Conservation (phyloP, 2,329 filamentous ascomycete species). For the Tolypocladium inflatum region DNA sequence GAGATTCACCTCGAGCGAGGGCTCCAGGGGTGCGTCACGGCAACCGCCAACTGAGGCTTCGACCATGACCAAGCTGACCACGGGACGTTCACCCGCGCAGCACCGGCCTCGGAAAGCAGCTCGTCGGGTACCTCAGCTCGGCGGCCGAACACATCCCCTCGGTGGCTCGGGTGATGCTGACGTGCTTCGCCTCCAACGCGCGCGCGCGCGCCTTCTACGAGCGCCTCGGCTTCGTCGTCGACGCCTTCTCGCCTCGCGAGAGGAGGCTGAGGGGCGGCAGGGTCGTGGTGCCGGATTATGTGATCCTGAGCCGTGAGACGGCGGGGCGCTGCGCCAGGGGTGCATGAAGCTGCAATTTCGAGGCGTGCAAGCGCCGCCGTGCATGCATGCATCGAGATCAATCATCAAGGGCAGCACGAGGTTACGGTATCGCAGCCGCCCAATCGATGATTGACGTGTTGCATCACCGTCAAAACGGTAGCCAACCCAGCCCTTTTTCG, state of each 20-base stretch:
- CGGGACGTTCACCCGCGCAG: conserved; percentile 19
- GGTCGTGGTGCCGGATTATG: conserved; percentile 45
- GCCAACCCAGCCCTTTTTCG: not conserved
- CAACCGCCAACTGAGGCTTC: not conserved
- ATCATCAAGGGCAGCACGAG: not conserved
- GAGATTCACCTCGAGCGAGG: conserved; percentile 59
- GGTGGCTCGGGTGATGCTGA: conserved; percentile 62
- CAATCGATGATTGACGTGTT: not conserved
- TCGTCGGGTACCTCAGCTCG: conserved; percentile 47
- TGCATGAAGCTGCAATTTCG: not conserved
- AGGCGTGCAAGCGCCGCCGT: not conserved
- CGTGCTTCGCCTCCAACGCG: conserved; percentile 56
- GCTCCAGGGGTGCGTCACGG: conserved; percentile 39
- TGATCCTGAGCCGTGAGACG: conserved; percentile 46
- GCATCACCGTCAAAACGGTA: not conserved
- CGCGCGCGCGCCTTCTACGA: conserved; percentile 51
- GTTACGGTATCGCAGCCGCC: not conserved
- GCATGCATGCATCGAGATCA: not conserved
- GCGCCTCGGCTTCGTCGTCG: conserved; percentile 45
- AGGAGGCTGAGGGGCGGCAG: conserved; percentile 45
- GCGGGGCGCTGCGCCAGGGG: not conserved
- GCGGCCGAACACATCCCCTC: conserved; percentile 44
- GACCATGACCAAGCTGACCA: not conserved
- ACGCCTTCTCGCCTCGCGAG: conserved; percentile 44
- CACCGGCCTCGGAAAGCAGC: conserved; percentile 50